phyloP scores from a whole-genome alignment of 2,329 filamentous ascomycete species.

The Pyrenochaeta sp. region DNA sequence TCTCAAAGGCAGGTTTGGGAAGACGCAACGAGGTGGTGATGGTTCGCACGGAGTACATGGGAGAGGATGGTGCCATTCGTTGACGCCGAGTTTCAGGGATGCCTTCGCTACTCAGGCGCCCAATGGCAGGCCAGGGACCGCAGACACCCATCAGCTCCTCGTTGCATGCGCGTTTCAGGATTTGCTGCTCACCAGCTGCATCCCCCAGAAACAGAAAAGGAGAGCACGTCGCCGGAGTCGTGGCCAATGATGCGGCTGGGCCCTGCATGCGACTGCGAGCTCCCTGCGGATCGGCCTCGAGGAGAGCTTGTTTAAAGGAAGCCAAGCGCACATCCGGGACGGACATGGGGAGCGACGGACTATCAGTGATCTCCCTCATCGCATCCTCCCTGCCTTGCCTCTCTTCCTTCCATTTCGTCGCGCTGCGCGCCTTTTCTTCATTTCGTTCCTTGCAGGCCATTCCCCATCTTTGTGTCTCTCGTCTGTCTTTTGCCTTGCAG shows the following conservation, averaged over 20 bases:
- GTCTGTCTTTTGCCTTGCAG: slow-evolving; percentile 37
- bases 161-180: no score
- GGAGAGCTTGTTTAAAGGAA: slow-evolving; percentile 19
- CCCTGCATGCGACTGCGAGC: neutral
- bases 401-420: slow-evolving; percentile 20
- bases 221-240: slow-evolving; percentile 14
- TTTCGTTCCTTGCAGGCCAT: slow-evolving; percentile 41
- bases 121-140: slow-evolving; percentile 18
- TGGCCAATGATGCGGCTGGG: slow-evolving; percentile 16
- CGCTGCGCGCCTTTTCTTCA: slow-evolving; percentile 38
- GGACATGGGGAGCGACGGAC: slow-evolving; percentile 35
- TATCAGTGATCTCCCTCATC: slow-evolving; percentile 38
- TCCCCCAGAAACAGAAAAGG: slow-evolving; percentile 19
- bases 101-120: slow-evolving; percentile 11
- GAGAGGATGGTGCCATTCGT: no score
- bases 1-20: no score
- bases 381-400: slow-evolving; percentile 18
- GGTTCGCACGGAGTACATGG: no score
- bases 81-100: slow-evolving; percentile 22
- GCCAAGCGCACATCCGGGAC: slow-evolving; percentile 11
- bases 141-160: no score
- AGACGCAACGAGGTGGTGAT: no score
- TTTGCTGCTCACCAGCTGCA: slow-evolving; percentile 23
- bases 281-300: slow-evolving; percentile 34
- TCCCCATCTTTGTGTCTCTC: slow-evolving; percentile 31